Conservation (phyloP, 2,329 filamentous ascomycete genomes). For the Fusarium piperis region DNA sequence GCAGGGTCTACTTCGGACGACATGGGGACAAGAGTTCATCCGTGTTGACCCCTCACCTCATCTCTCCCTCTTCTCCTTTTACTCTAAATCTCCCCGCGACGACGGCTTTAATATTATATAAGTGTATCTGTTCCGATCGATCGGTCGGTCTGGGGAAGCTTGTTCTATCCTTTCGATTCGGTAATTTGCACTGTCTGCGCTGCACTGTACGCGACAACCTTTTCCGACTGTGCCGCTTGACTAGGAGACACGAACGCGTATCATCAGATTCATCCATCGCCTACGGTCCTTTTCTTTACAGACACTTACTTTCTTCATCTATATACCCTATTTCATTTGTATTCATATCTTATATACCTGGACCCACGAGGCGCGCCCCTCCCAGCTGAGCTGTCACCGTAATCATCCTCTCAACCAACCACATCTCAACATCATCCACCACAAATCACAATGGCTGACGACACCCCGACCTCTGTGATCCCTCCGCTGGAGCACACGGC, state of each 20-base stretch:
- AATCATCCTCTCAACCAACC: slow-evolving; percentile 15
- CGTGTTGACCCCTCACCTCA: neutral
- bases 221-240: neutral
- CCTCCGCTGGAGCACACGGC: slow-evolving; percentile 67
- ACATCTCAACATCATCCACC: slow-evolving; percentile 4
- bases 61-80: neutral
- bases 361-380: neutral
- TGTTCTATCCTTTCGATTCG: neutral
- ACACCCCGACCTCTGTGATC: slow-evolving; percentile 52
- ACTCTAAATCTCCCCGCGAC: neutral
- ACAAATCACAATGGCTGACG: slow-evolving; percentile 48
- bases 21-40: slow-evolving; percentile 10
- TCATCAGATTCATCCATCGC: neutral
- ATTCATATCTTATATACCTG: neutral
- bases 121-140: neutral
- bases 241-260: neutral
- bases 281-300: neutral
- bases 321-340: neutral
- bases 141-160: neutral
- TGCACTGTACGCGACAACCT: neutral
- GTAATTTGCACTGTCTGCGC: neutral
- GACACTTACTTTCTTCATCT: neutral
- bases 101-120: neutral
- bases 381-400: neutral
- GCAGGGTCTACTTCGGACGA: neutral